Base-by-base conservation (phyloP, 208 protist species). In the Borovskyia barvae region DNA sequence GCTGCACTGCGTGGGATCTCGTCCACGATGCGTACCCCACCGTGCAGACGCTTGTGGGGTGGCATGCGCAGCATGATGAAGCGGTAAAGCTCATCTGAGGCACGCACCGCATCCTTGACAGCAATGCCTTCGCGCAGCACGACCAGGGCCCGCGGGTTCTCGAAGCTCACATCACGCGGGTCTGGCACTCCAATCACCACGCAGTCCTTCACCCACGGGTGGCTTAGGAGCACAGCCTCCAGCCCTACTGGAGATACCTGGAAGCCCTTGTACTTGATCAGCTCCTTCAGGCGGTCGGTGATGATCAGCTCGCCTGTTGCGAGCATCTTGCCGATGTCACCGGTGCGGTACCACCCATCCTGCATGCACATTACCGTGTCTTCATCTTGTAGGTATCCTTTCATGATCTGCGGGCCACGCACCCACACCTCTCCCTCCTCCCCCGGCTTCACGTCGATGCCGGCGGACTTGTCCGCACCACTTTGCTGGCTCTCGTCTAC, bases 181-280 rank as follows among this genome's bases (percentile, higher is more conserved):
- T 85, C 74, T 0, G 77, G 66, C 25, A 92, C 54, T 30, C 78
- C 80, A 25, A 95, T 67, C 0, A 96, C 91, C 24, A 83, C 76
- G 29, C 56, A 69, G 68, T 95, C 91, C 7, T 33, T 32, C 24
- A 96, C 76, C 32, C 51, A 55, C 47, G 80, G 75, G 33, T 94
- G 80, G 4, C 42, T 36, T 37, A 88, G 41, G 17, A 92, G 32
- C 30, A 82, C 2, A 15, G 39, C 83, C 67, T 96, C 90, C 5
- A 95, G 54, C 42, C 81, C 72, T 2, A 87, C 87, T 1, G 90
- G 89, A 8, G 90, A 69, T 11, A 96, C 89, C 73, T 96, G 90
- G 46, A 89, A 90, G 40, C 90, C 90, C 69, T 96, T 96, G 71
- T 75, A 83, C 72, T 96, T 96, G 57, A 96, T 96, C 22, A 96